Conservation (phyloP, 257 asterid genomes). For the Lavandula angustifolia region DNA sequence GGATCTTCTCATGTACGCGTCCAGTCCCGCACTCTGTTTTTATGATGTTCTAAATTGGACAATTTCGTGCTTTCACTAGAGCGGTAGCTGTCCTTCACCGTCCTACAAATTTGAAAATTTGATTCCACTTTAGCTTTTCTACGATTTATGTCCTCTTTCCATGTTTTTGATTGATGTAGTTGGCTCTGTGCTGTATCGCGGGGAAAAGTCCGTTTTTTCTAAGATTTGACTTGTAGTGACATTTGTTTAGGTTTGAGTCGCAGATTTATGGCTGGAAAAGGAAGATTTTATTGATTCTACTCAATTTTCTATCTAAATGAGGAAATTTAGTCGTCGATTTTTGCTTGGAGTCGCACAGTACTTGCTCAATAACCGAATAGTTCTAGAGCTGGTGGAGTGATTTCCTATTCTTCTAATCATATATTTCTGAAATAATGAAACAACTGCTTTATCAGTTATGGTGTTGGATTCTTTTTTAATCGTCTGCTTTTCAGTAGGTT, state of each 20-base stretch:
- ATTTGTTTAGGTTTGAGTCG: neutral
- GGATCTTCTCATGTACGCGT: slow-evolving; percentile 52
- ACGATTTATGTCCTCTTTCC: no score
- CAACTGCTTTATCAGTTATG: slow-evolving; percentile 13
- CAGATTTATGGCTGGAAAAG: slow-evolving; percentile 5
- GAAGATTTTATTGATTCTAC: neutral
- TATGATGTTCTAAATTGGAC: slow-evolving; percentile 12
- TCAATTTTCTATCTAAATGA: slow-evolving; percentile 4
- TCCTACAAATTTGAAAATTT: slow-evolving; percentile 3
- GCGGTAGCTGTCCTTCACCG: slow-evolving; percentile 16
- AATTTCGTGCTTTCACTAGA: neutral
- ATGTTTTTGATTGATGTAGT: no score
- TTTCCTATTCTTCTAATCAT: slow-evolving; percentile 17
- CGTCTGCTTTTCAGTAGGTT: no score
- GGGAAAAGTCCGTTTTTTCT: neutral
- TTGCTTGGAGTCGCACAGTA: no score
- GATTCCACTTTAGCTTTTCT: neutral
- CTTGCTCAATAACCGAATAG: slow-evolving; percentile 20
- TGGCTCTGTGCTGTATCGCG: neutral
- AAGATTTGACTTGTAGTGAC: slow-evolving; percentile 18
- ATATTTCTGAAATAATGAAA: neutral
- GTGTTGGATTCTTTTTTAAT: neutral
- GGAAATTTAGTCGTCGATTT: neutral
- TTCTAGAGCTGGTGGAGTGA: slow-evolving; percentile 21
- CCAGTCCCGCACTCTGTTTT: slow-evolving; percentile 25